Evolutionary conservation across 2,329 filamentous ascomycete species (phyloP).

Genomic region (Daldinia sp.): DNA sequence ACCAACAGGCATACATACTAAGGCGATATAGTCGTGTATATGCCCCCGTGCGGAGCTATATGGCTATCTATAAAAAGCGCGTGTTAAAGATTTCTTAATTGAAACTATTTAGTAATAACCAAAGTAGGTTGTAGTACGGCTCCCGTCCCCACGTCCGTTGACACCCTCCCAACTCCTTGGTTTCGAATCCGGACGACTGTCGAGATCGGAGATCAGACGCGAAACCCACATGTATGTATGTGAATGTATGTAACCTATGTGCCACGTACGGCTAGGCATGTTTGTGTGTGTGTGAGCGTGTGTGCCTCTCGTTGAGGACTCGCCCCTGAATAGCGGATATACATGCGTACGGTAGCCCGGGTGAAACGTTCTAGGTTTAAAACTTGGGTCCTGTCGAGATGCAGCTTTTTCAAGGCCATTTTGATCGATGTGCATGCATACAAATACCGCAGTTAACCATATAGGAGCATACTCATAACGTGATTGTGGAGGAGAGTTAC

Average conservation of each 20-base stretch:
- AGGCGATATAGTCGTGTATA: not conserved
- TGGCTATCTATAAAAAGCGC: conserved; percentile 26
- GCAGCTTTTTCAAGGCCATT: conserved; percentile 25
- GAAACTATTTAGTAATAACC: conserved; percentile 17
- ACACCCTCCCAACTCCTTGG: conserved; percentile 39
- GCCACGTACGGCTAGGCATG: conserved; percentile 7
- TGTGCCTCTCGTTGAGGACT: not conserved
- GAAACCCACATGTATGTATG: conserved; percentile 1
- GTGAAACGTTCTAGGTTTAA: conserved; percentile 23
- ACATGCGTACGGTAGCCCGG: not conserved
- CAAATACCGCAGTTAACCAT: conserved; percentile 19
- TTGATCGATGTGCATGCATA: conserved; percentile 42
- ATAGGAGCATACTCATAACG: conserved; percentile 29
- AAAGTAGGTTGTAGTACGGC: conserved; percentile 12
- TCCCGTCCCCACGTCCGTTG: conserved; percentile 8
- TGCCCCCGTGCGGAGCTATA: conserved; percentile 4
- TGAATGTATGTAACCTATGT: conserved; percentile 2
- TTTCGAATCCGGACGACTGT: conserved; percentile 20
- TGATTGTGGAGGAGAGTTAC: conserved; percentile 31
- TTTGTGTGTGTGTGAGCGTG: conserved; percentile 3
- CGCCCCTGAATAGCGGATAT: conserved; percentile 7
- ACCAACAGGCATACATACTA: not conserved
- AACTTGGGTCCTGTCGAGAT: conserved; percentile 20
- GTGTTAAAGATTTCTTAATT: conserved; percentile 6
- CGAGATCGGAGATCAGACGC: conserved; percentile 37